Percentiles rank a stretch among this genome's conserved stretches.
These are phyloP conservation scores for Nigrospora sphaerica DNA, from an alignment of 2,329 filamentous ascomycete genomes.

Conservation along the genomic window DNA sequence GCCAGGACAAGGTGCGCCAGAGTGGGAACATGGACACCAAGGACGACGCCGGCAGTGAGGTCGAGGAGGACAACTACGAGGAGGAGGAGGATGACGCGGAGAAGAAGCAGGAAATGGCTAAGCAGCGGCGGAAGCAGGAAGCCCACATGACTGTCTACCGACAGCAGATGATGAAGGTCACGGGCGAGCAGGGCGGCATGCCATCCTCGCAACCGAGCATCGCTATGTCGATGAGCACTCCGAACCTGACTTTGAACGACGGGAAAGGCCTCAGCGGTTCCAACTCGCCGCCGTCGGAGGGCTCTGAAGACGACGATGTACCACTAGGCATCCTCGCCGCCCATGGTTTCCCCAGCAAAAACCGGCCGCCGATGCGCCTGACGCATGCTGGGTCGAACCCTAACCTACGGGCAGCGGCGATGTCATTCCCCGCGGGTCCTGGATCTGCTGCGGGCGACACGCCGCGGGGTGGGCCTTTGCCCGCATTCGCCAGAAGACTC, in stretches of 20 bases:
- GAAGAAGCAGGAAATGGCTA: conserved; percentile 63
- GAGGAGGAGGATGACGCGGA: conserved; percentile 70
- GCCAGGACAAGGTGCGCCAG: conserved; percentile 63
- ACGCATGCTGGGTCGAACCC: conserved; percentile 61
- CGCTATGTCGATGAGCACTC: conserved; percentile 53
- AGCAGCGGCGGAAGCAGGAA: conserved; percentile 79
- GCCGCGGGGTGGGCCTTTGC: conserved; percentile 45
- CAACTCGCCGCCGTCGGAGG: conserved; percentile 33
- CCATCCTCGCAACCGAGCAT: conserved; percentile 45
- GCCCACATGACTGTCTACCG: conserved; percentile 84
- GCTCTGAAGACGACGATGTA: conserved; percentile 77
- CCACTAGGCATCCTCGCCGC: conserved; percentile 81
- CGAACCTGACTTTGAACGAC: conserved; percentile 40
- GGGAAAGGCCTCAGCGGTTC: conserved; percentile 25
- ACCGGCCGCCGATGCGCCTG: conserved; percentile 64
- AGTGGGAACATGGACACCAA: conserved; percentile 30
- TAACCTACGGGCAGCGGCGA: conserved; percentile 55
- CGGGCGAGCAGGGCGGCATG: conserved; percentile 58
- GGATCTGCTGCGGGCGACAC: conserved; percentile 52
- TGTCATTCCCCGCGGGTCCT: conserved; percentile 40
- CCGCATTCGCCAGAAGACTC: conserved; percentile 74
- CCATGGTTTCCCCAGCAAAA: conserved; percentile 79
- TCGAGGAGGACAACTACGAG: conserved; percentile 46
- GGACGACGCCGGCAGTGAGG: conserved; percentile 29
- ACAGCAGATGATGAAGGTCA: conserved; percentile 96